Evolutionary conservation across 2,329 filamentous ascomycete species (phyloP), one percentile per base, ranked within the genome.

Genomic region (Aspergillus pseudonomiae): DNA sequence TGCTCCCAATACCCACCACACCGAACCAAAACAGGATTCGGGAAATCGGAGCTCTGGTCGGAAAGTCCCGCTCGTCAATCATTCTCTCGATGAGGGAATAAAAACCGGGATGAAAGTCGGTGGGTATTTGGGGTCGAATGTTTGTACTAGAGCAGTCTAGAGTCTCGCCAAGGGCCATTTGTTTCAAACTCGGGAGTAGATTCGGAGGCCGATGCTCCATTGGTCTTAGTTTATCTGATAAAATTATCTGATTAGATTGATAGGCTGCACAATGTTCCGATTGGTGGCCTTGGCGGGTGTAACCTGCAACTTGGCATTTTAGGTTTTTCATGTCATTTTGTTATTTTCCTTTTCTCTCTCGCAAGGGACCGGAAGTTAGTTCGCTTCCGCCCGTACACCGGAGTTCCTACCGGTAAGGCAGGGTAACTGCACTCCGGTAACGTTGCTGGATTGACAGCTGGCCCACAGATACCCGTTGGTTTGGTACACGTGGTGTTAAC

Each of bases 221-320:
- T 7, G 24, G 48, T 21, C 7, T n/a, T 50, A 28, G 45, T 53
- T 34, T 50, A 21, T 28, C 46, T 16, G 26, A 57, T 54, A 16
- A 21, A 26, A 59, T 39, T 60, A 64, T 63, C 61, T 59, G 59
- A 64, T 66, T 62, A 66, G 67, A 71, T 70, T 69, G 62, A 70
- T 70, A 61, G 50, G 28, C 19, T 6, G n/a, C n/a, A 1, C 5
- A 21, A 7, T 12, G n/a, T 46, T 46, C 39, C 39, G 39, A 41
- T 41, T 41, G 39, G 39, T 41, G 19, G 39, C 3, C 39, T 36
- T 36, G 34, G 34, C 34, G 39, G 16, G 16, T 41, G 39, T n/a
- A 41, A 41, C 39, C 16, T 41, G 7, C 16, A n/a, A n/a, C 19
- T 41, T 41, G 0, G 26, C 16, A n/a, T 41, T 36, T 41, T 41